Conservation (phyloP, 83 land plant species). For the Larix sibirica region DNA sequence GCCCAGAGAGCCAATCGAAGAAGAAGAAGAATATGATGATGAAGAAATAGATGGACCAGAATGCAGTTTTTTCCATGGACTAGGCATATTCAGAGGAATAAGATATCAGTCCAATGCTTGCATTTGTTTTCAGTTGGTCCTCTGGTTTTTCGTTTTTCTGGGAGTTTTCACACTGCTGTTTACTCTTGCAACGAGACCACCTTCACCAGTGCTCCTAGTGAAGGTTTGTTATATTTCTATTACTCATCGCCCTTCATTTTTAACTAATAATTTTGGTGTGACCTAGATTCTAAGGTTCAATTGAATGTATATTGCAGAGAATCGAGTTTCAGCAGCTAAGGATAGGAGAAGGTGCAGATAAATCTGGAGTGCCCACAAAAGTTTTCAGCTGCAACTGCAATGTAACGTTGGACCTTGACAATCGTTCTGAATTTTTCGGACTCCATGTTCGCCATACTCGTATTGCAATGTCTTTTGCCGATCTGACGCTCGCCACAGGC, state of each 20-base stretch:
- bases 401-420: constrained; percentile 40
- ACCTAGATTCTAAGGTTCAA: not conserved
- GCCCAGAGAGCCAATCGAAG: not conserved
- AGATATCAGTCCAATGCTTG: constrained; percentile 29
- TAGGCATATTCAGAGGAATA: constrained; percentile 4
- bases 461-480: constrained; percentile 36
- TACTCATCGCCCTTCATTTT: too few relatives aligned
- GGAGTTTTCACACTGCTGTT: constrained; percentile 49
- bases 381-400: constrained; percentile 49
- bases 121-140: constrained; percentile 40
- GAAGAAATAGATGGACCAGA: constrained; percentile 9
- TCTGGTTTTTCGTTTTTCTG: constrained; percentile 48
- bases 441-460: constrained; percentile 39
- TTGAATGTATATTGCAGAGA: constrained; percentile 22
- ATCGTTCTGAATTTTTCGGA: constrained; percentile 58
- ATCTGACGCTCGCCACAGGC: constrained; percentile 38
- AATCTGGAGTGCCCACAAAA: constrained; percentile 51
- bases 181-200: constrained; percentile 52
- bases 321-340: constrained; percentile 27
- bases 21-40: constrained; percentile 12
- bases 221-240: constrained; percentile 32
- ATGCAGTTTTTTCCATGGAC: not conserved
- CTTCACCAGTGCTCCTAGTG: constrained; percentile 36
- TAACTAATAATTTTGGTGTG: too few relatives aligned
- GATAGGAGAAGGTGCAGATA: constrained; percentile 56